These are phyloP conservation scores for Cicer judaicum DNA, from an alignment of 306 rosid species.

Conservation along the genomic window DNA sequence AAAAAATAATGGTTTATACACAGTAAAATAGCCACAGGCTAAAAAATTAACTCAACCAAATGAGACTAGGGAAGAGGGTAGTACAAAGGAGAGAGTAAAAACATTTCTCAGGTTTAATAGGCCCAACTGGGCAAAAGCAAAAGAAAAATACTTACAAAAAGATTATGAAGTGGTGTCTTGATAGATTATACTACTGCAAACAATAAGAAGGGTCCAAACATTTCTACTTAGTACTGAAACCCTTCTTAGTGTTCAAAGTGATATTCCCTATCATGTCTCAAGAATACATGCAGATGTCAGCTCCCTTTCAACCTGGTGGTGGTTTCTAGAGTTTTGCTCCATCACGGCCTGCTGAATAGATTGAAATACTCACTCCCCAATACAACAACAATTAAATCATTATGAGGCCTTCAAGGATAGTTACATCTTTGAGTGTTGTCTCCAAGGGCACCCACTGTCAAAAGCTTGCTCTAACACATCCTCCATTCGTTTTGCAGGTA, in stretches of 20 bases:
- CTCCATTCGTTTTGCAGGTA: constrained; percentile 79
- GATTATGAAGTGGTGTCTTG: constrained; percentile 24
- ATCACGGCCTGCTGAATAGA: constrained; percentile 23
- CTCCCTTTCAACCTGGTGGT: constrained; percentile 33
- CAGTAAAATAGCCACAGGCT: constrained; percentile 29
- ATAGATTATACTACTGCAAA: constrained; percentile 9
- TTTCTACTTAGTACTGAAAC: background rate
- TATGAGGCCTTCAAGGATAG: constrained; percentile 35
- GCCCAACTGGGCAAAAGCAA: constrained; percentile 37
- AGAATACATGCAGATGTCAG: constrained; percentile 32
- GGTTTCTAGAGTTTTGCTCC: constrained; percentile 27
- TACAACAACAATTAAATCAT: constrained; percentile 14
- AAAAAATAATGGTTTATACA: constrained; percentile 48
- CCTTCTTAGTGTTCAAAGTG: background rate
- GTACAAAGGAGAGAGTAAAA: constrained; percentile 2
- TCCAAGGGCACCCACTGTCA: constrained; percentile 87
- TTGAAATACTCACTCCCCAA: constrained; percentile 9
- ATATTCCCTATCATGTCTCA: constrained; percentile 1
- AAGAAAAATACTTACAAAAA: constrained; percentile 40
- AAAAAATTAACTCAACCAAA: background rate
- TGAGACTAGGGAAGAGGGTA: constrained; percentile 10
- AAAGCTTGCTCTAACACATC: constrained; percentile 83
- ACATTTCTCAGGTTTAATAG: constrained; percentile 29
- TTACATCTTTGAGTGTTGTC: constrained; percentile 72
- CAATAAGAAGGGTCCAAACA: background rate